phyloP scores from a whole-genome alignment of 2,329 filamentous ascomycete genomes.

The Alternaria atra region DNA sequence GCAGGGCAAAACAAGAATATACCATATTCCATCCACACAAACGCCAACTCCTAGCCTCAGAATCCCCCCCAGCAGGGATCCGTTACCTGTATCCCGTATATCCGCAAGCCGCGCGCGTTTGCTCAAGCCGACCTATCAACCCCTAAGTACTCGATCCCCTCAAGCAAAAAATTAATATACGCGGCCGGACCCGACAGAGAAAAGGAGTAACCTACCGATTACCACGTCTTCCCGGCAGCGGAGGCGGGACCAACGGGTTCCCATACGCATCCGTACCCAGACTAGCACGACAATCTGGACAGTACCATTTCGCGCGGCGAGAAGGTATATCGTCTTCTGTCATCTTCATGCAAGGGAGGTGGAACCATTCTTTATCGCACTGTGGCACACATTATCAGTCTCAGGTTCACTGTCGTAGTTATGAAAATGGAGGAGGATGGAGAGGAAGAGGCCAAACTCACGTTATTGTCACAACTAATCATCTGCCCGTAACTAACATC shows the following conservation, averaged over 20 bases:
- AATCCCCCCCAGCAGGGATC: too few relatives aligned
- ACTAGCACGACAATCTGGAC: slow-evolving; percentile 69
- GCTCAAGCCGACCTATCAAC: slow-evolving; percentile 22
- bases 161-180: slow-evolving; percentile 35
- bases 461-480: slow-evolving; percentile 82
- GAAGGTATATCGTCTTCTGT: slow-evolving; percentile 68
- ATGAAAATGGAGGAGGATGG: not conserved
- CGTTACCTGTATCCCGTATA: not conserved
- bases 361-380: slow-evolving; percentile 87
- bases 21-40: too few relatives aligned
- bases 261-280: slow-evolving; percentile 46
- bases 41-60: too few relatives aligned
- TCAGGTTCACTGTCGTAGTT: not conserved
- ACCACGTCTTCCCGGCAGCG: slow-evolving; percentile 44
- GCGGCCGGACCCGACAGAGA: slow-evolving; percentile 18
- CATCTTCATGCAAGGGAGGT: slow-evolving; percentile 78
- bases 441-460: slow-evolving; percentile 45
- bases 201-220: slow-evolving; percentile 44
- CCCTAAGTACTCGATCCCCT: slow-evolving; percentile 49
- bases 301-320: slow-evolving; percentile 84
- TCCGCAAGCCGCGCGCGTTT: not conserved
- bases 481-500: slow-evolving; percentile 83
- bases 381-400: slow-evolving; percentile 48
- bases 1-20: too few relatives aligned
- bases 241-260: slow-evolving; percentile 43